Percentiles rank a stretch among this genome's conserved stretches.
These are phyloP conservation scores for Cordyceps fumosorosea DNA, from an alignment of 2,329 filamentous ascomycete species.

Conservation along the genomic window DNA sequence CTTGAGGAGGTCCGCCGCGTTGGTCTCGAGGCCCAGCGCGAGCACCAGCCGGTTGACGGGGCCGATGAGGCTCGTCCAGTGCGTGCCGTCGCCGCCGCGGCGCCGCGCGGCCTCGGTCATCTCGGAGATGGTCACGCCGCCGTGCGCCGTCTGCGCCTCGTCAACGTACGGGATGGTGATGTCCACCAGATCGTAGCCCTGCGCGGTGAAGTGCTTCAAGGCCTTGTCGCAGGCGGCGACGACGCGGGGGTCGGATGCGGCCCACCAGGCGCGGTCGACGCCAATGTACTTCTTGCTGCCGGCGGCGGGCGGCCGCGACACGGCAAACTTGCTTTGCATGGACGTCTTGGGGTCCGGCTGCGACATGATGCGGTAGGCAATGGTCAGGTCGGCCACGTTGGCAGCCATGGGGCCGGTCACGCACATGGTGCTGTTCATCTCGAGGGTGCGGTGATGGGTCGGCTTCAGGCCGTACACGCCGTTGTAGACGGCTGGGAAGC, in stretches of 20 bases:
- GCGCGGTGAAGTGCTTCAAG: constrained; percentile 50
- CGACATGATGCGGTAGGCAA: constrained; percentile 77
- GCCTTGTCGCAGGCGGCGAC: constrained; percentile 53
- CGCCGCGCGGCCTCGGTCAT: constrained; percentile 43
- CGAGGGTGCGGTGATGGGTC: constrained; percentile 62
- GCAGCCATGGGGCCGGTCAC: constrained; percentile 71
- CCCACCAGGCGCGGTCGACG: constrained; percentile 51
- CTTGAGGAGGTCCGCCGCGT: constrained; percentile 63
- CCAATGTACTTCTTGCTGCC: constrained; percentile 58
- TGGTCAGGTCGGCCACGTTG: constrained; percentile 68
- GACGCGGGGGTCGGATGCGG: constrained; percentile 53
- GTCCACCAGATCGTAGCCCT: constrained; percentile 45
- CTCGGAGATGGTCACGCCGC: constrained; percentile 70
- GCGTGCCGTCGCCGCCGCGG: constrained; percentile 35
- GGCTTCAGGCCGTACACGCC: constrained; percentile 78
- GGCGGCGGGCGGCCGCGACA: constrained; percentile 40
- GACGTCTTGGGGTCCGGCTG: constrained; percentile 60
- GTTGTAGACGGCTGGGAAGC: constrained; percentile 69
- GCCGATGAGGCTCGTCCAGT: constrained; percentile 51
- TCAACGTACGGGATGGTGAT: constrained; percentile 60
- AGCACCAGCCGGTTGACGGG: constrained; percentile 65
- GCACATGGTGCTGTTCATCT: constrained; percentile 46
- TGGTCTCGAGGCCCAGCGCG: constrained; percentile 55
- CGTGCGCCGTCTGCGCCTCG: constrained; percentile 71
- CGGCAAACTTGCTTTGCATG: constrained; percentile 56